Evolutionary conservation across 306 rosid species (phyloP).

Genomic region (Lagenaria siceraria): DNA sequence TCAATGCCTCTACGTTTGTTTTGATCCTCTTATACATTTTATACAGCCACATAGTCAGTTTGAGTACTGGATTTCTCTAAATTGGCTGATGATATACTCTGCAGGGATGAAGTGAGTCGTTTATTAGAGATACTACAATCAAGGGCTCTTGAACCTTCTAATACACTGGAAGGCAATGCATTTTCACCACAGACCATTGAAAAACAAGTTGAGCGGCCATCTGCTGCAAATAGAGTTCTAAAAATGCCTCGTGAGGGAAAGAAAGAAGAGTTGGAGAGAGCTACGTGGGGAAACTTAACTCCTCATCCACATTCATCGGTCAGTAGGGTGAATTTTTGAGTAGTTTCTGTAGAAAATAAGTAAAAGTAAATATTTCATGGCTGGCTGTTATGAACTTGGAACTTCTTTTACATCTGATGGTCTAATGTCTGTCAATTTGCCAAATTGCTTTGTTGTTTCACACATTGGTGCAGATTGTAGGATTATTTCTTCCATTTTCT

Average conservation of each 20-base stretch:
- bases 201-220: constrained; percentile 27
- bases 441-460: not conserved
- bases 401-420: not conserved
- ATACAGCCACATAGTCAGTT: not conserved
- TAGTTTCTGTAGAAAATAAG: not conserved
- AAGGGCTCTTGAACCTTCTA: constrained; percentile 40
- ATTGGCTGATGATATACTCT: not conserved
- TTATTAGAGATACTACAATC: constrained; percentile 58
- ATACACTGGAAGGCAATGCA: constrained; percentile 23
- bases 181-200: constrained; percentile 8
- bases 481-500: not conserved
- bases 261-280: constrained; percentile 24
- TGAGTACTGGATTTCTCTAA: not conserved
- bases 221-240: constrained; percentile 13
- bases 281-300: constrained; percentile 36
- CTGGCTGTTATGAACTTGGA: not conserved
- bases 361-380: not conserved
- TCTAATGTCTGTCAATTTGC: not conserved
- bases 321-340: constrained; percentile 14
- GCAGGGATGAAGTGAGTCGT: constrained; percentile 59
- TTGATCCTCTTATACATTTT: not conserved
- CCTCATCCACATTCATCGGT: constrained; percentile 39
- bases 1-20: not conserved
- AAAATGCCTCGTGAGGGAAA: constrained; percentile 25
- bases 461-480: not conserved